Conservation (phyloP, 768 basidiomycete genomes). For the Boletellus ananas region DNA sequence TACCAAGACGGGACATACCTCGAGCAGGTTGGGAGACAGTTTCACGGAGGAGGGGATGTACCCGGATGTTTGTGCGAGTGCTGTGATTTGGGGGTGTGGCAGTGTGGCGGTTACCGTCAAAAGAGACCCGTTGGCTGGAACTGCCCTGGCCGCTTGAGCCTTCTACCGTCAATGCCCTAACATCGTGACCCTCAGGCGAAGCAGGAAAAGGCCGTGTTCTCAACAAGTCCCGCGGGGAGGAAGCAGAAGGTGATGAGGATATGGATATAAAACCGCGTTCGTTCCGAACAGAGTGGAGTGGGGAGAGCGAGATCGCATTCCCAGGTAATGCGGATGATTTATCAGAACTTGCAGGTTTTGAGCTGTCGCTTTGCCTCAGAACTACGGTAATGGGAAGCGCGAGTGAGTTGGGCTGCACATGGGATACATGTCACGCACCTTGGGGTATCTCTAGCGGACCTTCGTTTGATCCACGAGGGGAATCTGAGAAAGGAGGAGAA, state of each 20-base stretch:
- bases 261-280: constrained; percentile 38
- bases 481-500: constrained; percentile 13
- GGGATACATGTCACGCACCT: constrained; percentile 6
- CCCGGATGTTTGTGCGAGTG: constrained; percentile 33
- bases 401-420: background rate
- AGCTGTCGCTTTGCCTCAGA: constrained; percentile 9
- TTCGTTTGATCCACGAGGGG: constrained; percentile 12
- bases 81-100: constrained; percentile 32
- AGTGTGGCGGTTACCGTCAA: constrained; percentile 41
- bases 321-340: constrained; percentile 40
- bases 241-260: constrained; percentile 41
- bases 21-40: background rate
- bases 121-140: constrained; percentile 50
- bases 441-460: constrained; percentile 2
- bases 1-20: constrained; percentile 10
- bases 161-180: constrained; percentile 32
- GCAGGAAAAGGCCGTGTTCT: constrained; percentile 18
- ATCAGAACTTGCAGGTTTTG: constrained; percentile 41
- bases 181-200: constrained; percentile 11
- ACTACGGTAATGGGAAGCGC: constrained; percentile 4
- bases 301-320: constrained; percentile 32
- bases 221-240: constrained; percentile 34
- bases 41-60: constrained; percentile 20
- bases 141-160: constrained; percentile 40
- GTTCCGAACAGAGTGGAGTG: constrained; percentile 32